Evolutionary conservation across 1,139 yeast genomes (phyloP).

Genomic region (Cylindricascospora bacillispora): DNA sequence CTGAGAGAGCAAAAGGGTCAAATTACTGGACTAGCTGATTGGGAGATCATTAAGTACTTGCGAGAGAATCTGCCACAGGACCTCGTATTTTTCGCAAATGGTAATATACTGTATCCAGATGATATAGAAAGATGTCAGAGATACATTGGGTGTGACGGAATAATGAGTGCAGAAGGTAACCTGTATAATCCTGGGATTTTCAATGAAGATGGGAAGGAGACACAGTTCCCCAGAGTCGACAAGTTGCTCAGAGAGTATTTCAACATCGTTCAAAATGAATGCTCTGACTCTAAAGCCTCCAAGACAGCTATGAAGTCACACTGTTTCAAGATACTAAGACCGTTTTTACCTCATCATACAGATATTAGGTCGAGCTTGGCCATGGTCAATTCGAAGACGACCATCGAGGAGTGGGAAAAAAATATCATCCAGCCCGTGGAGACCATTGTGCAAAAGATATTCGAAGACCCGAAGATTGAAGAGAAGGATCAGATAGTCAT

Average conservation of each 20-base stretch:
- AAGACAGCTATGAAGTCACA: conserved; percentile 83
- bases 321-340: conserved; percentile 72
- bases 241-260: conserved; percentile 72
- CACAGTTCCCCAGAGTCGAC: conserved; percentile 78
- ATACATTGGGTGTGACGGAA: conserved; percentile 67
- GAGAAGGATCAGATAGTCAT: conserved; percentile 38
- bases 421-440: conserved; percentile 57
- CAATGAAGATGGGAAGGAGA: conserved; percentile 33
- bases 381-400: conserved; percentile 30
- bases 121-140: conserved; percentile 60
- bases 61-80: conserved; percentile 70
- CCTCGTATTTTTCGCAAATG: conserved; percentile 87
- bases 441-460: conserved; percentile 44
- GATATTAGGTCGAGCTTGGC: conserved; percentile 73
- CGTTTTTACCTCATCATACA: conserved; percentile 60
- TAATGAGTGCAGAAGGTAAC: conserved; percentile 97
- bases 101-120: conserved; percentile 75
- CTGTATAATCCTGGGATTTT: conserved; percentile 89
- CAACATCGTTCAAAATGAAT: conserved; percentile 50
- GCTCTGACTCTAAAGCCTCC: conserved; percentile 59
- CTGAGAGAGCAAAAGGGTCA: conserved; percentile 98
- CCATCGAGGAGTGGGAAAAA: conserved; percentile 49
- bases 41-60: conserved; percentile 65
- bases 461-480: conserved; percentile 29
- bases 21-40: conserved; percentile 86